Conservation (phyloP, 306 rosid species). For the Senna tora region DNA sequence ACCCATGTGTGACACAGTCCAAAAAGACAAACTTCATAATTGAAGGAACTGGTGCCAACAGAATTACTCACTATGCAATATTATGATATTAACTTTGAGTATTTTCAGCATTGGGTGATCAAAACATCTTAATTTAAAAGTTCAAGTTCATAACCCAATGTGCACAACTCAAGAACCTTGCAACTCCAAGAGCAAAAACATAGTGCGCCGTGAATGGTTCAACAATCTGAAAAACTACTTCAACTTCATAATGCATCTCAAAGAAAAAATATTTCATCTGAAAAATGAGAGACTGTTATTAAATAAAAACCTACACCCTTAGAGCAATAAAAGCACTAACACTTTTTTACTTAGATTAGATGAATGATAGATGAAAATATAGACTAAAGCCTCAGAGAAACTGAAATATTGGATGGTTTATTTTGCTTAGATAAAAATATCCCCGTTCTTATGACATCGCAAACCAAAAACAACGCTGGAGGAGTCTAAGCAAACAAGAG, state of each 20-base stretch:
- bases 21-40: too few relatives aligned
- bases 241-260: neutral
- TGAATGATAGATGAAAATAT: too few relatives aligned
- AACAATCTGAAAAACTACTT: conserved; percentile 57
- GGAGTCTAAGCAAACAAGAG: too few relatives aligned
- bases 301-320: neutral
- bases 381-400: conserved; percentile 20
- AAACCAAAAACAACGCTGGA: too few relatives aligned
- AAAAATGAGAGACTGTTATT: neutral
- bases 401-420: neutral
- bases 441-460: conserved; percentile 1
- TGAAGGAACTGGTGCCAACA: neutral
- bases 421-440: neutral
- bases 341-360: too few relatives aligned
- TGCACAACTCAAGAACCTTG: conserved; percentile 87
- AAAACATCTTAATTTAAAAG: conserved; percentile 3
- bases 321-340: neutral
- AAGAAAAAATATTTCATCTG: neutral
- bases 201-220: conserved; percentile 86
- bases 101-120: too few relatives aligned
- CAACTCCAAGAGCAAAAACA: conserved; percentile 82
- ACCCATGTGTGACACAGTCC: too few relatives aligned
- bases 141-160: conserved; percentile 57
- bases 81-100: too few relatives aligned
- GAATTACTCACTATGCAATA: neutral